Evolutionary conservation across 2,329 filamentous ascomycete genomes (phyloP).

Genomic region (Pestalotiopsis sp.): DNA sequence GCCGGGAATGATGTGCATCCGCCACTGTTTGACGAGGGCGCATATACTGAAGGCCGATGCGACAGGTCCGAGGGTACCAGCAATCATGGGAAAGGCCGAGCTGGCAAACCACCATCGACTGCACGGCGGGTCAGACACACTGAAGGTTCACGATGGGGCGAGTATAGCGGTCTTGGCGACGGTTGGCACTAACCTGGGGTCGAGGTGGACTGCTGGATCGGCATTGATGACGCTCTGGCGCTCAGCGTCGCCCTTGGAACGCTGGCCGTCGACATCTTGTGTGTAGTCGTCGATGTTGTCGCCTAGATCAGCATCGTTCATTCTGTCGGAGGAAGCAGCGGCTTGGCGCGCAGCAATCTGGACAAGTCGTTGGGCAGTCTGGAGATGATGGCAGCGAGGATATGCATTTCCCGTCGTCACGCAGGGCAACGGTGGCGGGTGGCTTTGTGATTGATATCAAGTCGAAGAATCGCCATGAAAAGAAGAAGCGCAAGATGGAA

Average conservation of each 20-base stretch:
- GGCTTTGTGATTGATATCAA: not conserved
- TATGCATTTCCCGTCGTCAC: slow-evolving; percentile 7
- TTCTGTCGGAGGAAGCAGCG: slow-evolving; percentile 25
- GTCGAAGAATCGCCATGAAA: not conserved
- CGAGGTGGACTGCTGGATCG: slow-evolving; percentile 42
- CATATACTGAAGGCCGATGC: slow-evolving; percentile 89
- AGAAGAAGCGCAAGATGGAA: not conserved
- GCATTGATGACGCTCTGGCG: slow-evolving; percentile 34
- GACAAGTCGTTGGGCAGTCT: not conserved
- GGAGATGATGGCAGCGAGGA: not conserved
- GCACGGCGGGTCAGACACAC: not conserved
- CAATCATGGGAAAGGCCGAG: slow-evolving; percentile 74
- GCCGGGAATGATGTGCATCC: slow-evolving; percentile 55
- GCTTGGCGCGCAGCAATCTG: slow-evolving; percentile 4
- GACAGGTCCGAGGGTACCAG: slow-evolving; percentile 81
- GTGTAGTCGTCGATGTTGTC: slow-evolving; percentile 39
- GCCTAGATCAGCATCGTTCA: slow-evolving; percentile 44
- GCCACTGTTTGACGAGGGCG: slow-evolving; percentile 81
- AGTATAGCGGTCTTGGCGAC: not conserved
- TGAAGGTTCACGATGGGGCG: not conserved
- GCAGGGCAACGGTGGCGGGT: not conserved
- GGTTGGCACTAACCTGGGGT: slow-evolving; percentile 42
- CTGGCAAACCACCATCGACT: slow-evolving; percentile 68
- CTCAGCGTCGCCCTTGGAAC: slow-evolving; percentile 24
- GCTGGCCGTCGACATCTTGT: slow-evolving; percentile 24